Evolutionary conservation across 345 rosid genomes (phyloP).

Genomic region (Physaria fendleri): DNA sequence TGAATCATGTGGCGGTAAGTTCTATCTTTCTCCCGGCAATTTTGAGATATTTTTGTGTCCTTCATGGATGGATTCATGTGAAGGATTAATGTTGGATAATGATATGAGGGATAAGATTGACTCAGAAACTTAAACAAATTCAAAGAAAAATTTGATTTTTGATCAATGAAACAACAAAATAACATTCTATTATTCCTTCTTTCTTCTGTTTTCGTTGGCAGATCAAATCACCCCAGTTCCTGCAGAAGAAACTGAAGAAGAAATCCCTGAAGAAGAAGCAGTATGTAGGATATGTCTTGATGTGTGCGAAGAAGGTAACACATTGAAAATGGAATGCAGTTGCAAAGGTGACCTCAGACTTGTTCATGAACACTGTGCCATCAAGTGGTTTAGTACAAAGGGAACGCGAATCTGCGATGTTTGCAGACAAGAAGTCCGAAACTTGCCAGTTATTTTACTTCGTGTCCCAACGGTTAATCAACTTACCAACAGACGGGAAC

Average conservation of each 20-base stretch:
- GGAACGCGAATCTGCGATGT: constrained; percentile 86
- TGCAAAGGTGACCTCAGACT: constrained; percentile 93
- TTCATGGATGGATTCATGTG: background rate
- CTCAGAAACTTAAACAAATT: background rate
- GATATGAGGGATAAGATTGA: background rate
- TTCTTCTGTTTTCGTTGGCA: constrained; percentile 26
- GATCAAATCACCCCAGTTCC: constrained; percentile 60
- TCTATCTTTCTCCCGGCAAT: background rate
- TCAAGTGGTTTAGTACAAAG: constrained; percentile 78
- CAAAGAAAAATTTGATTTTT: background rate
- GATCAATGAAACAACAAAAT: background rate
- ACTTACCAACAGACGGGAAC: constrained; percentile 42
- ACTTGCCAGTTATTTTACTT: constrained; percentile 82
- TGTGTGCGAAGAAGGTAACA: constrained; percentile 75
- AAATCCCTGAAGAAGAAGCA: constrained; percentile 97
- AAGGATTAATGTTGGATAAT: background rate
- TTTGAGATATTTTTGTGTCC: background rate
- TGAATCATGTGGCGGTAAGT: constrained; percentile 48
- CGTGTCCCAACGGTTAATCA: constrained; percentile 49
- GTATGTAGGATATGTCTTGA: constrained; percentile 89
- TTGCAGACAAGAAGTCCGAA: constrained; percentile 78
- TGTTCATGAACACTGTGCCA: constrained; percentile 81
- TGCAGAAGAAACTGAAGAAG: constrained; percentile 60
- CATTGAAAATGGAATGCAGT: constrained; percentile 94
- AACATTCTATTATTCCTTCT: background rate